Evolutionary conservation across 495 filamentous ascomycete genomes (phyloP).

Genomic region (Podospora didyma): DNA sequence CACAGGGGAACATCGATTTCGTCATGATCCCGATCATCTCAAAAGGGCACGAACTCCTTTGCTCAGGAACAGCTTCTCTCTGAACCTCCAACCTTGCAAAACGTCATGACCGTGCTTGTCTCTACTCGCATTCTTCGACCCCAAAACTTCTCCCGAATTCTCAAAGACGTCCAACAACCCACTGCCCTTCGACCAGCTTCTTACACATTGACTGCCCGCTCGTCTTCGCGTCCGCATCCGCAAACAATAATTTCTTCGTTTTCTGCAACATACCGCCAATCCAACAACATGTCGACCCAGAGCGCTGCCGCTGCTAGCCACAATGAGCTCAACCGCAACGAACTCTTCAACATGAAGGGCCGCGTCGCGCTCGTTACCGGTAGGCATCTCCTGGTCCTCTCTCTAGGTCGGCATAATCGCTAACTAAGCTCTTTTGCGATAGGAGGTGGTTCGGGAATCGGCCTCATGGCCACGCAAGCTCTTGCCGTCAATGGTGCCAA

Average conservation of each 20-base stretch:
- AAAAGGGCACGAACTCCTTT: background rate
- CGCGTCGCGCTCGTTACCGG: constrained; percentile 63
- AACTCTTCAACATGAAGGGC: constrained; percentile 59
- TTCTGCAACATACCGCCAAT: background rate
- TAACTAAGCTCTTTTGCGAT: no score
- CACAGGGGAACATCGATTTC: background rate
- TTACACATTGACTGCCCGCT: no score
- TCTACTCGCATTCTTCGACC: background rate
- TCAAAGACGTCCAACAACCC: no score
- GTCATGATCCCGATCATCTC: background rate
- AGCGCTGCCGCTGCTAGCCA: constrained; percentile 31
- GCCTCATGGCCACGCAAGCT: constrained; percentile 76
- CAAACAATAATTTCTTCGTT: no score
- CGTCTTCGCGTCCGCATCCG: no score
- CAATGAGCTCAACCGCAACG: constrained; percentile 45
- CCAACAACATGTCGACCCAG: constrained; percentile 43
- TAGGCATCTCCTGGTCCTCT: background rate
- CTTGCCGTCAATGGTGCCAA: constrained; percentile 76
- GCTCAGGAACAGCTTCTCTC: background rate
- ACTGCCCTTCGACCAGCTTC: no score
- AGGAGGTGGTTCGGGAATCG: constrained; percentile 50
- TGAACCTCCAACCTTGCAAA: no score
- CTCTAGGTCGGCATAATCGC: background rate
- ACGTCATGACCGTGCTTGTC: constrained; percentile 1
- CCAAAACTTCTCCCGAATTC: no score